phyloP scores from a whole-genome alignment of 1,284 basidiomycete species.

The Ceratobasidium papillatum region DNA sequence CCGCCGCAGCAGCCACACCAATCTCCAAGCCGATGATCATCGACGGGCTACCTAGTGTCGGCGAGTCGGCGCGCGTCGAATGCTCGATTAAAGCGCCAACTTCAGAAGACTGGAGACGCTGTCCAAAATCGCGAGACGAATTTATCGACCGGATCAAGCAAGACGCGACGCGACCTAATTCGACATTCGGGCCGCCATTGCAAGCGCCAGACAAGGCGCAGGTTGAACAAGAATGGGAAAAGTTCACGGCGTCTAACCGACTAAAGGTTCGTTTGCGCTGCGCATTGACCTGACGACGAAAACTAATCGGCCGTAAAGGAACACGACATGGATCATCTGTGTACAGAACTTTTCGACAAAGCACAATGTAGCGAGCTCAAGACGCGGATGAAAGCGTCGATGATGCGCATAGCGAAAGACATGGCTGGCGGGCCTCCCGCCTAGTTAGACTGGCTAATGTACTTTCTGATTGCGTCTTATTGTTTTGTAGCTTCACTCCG shows the following conservation, averaged over 20 bases:
- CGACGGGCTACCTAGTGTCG: conserved; percentile 19
- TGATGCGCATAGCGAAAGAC: conserved; percentile 39
- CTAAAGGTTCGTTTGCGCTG: conserved; percentile 63
- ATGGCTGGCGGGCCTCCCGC: conserved; percentile 35
- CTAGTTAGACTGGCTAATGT: conserved; percentile 5
- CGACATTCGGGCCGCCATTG: conserved; percentile 55
- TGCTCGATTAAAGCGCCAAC: conserved; percentile 45
- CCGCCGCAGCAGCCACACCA: conserved; percentile 33
- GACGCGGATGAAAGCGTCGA: conserved; percentile 35
- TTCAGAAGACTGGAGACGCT: conserved; percentile 49
- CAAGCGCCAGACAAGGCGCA: conserved; percentile 53
- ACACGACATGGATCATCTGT: conserved; percentile 76
- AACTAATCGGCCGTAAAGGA: conserved; percentile 57
- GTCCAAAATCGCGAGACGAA: conserved; percentile 68
- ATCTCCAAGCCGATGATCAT: conserved; percentile 25
- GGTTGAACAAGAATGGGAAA: conserved; percentile 78
- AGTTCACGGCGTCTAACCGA: conserved; percentile 72
- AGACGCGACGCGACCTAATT: conserved; percentile 55
- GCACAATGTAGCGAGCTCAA: conserved; percentile 63
- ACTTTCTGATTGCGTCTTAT: conserved; percentile 1
- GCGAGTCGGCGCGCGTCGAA: conserved; percentile 24
- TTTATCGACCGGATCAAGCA: conserved; percentile 59
- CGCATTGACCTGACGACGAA: conserved; percentile 5
- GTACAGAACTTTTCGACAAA: conserved; percentile 77
- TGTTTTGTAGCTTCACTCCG: conserved; percentile 37